Conservation (phyloP, 1,139 yeast genomes). For the Debaryomyces psychrophilus region DNA sequence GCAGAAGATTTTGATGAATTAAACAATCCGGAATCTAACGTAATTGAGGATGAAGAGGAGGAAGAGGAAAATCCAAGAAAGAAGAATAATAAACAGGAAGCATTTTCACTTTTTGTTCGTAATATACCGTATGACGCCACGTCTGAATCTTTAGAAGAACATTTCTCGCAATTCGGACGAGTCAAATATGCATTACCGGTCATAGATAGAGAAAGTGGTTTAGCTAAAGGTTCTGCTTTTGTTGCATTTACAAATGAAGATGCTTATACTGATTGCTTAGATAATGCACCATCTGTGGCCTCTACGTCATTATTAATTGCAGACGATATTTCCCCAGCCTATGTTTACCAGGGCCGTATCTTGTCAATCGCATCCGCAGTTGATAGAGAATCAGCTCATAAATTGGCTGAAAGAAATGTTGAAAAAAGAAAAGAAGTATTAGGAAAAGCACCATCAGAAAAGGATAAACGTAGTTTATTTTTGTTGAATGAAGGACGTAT, state of each 20-base stretch:
- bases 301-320: conserved; percentile 82
- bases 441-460: conserved; percentile 80
- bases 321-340: conserved; percentile 87
- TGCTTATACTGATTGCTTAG: conserved; percentile 68
- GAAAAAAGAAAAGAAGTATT: conserved; percentile 70
- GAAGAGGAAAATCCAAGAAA: conserved; percentile 36
- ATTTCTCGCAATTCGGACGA: conserved; percentile 81
- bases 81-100: conserved; percentile 63
- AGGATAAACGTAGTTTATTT: conserved; percentile 83
- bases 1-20: conserved; percentile 21
- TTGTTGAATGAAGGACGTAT: conserved; percentile 94
- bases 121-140: conserved; percentile 96
- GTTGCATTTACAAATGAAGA: conserved; percentile 75
- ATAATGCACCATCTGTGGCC: conserved; percentile 76
- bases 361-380: conserved; percentile 83
- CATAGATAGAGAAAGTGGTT: conserved; percentile 78
- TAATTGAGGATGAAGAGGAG: conserved; percentile 32
- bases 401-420: conserved; percentile 73
- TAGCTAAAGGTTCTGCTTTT: conserved; percentile 93
- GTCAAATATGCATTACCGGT: conserved; percentile 95
- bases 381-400: conserved; percentile 82
- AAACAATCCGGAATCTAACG: conserved; percentile 28
- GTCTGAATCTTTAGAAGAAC: conserved; percentile 71
- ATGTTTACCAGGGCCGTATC: conserved; percentile 91
- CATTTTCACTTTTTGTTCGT: conserved; percentile 79